Conservation (phyloP, 306 rosid genomes). For the Nissolia schottii region DNA sequence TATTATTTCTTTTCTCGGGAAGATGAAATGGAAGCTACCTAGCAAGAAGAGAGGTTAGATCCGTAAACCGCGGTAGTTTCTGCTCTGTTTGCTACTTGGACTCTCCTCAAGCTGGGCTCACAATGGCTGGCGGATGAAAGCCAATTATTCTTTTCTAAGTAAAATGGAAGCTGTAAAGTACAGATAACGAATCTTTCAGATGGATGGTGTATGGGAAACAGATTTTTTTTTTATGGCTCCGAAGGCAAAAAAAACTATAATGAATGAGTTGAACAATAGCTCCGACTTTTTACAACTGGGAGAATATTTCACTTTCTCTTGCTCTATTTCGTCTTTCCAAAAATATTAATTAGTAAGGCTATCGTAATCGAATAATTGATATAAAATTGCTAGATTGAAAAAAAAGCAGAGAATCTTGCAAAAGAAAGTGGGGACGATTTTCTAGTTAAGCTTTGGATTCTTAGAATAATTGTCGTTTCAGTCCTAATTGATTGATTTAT, state of each 20-base stretch:
- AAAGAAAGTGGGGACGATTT: neutral
- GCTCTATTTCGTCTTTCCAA: neutral
- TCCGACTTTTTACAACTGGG: neutral
- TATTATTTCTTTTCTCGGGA: neutral
- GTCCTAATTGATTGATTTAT: neutral
- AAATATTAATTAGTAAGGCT: neutral
- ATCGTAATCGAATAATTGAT: neutral
- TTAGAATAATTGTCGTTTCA: neutral
- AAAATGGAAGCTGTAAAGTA: neutral
- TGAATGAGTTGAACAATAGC: neutral
- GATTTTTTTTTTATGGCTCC: too few relatives aligned
- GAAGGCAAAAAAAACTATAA: neutral
- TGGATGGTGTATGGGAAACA: neutral
- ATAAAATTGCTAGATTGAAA: neutral
- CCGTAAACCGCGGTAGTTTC: neutral
- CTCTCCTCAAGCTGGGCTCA: neutral
- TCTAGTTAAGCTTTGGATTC: neutral
- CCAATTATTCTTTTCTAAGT: neutral
- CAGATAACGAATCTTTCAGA: neutral
- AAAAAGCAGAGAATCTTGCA: neutral
- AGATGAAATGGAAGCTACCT: neutral
- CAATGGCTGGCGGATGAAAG: neutral
- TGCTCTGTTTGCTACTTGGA: neutral
- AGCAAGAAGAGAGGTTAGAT: neutral
- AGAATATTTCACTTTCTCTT: conserved; percentile 11